phyloP scores from a whole-genome alignment of 1,284 basidiomycete species.

The Trametes polyzona region DNA sequence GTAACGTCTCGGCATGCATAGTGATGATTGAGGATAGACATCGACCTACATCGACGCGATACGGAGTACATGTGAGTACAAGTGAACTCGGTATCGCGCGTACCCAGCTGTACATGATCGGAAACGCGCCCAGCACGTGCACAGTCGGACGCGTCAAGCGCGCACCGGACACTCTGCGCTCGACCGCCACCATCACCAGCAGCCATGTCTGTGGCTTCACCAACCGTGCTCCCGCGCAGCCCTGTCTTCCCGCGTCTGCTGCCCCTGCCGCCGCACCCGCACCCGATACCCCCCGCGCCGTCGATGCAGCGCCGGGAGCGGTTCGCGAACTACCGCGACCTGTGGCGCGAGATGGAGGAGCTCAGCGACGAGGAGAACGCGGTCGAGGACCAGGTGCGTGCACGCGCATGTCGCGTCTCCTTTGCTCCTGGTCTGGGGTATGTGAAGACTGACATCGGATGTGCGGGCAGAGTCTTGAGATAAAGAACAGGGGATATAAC shows the following conservation, averaged over 20 bases:
- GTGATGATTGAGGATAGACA: too few species aligned
- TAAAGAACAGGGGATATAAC: slow-evolving; percentile 66
- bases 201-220: slow-evolving; percentile 60
- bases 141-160: neutral
- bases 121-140: neutral
- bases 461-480: slow-evolving; percentile 51
- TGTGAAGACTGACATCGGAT: neutral
- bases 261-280: slow-evolving; percentile 66
- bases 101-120: too few species aligned
- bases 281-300: slow-evolving; percentile 62
- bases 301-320: slow-evolving; percentile 52
- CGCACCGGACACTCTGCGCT: neutral
- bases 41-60: too few species aligned
- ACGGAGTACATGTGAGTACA: too few species aligned
- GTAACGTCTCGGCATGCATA: too few species aligned
- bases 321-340: slow-evolving; percentile 65
- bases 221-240: slow-evolving; percentile 68
- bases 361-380: slow-evolving; percentile 85
- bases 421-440: neutral
- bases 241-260: slow-evolving; percentile 66
- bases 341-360: slow-evolving; percentile 82
- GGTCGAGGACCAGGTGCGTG: slow-evolving; percentile 67
- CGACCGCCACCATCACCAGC: slow-evolving; percentile 31
- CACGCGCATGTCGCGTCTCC: slow-evolving; percentile 4
- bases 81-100: too few species aligned